Evolutionary conservation across 768 basidiomycete genomes (phyloP).

Genomic region (Leucocoprinus leucothites): DNA sequence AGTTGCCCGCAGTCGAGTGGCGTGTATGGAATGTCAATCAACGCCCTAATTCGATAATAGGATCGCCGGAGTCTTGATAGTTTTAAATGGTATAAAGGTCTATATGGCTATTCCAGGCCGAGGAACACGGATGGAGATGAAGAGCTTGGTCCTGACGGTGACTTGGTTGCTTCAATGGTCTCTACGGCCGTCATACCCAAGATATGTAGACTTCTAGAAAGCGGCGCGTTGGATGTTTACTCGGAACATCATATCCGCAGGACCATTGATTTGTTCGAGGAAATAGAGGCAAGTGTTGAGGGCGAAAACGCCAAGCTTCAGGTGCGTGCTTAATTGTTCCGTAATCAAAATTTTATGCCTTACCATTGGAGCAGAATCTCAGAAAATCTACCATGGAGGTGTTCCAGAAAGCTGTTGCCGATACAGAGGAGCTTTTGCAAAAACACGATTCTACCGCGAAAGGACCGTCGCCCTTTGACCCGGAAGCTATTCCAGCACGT

Average conservation of each 20-base stretch:
- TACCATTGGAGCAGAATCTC: conserved; percentile 40
- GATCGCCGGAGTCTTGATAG: conserved; percentile 60
- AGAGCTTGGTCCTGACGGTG: conserved; percentile 78
- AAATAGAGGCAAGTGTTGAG: conserved; percentile 75
- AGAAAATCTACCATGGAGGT: conserved; percentile 47
- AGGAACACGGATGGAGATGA: conserved; percentile 31
- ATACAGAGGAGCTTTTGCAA: conserved; percentile 45
- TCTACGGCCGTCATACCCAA: conserved; percentile 80
- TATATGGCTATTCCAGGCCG: conserved; percentile 76
- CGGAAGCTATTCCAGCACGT: conserved; percentile 70
- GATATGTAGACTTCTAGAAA: conserved; percentile 67
- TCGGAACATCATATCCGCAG: conserved; percentile 60
- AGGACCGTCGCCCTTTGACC: conserved; percentile 58
- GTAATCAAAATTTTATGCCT: no score
- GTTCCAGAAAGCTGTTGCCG: conserved; percentile 56
- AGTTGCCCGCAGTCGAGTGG: conserved; percentile 17
- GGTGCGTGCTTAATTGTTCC: conserved; percentile 34
- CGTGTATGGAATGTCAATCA: not conserved
- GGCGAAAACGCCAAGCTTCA: conserved; percentile 59
- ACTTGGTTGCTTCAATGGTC: conserved; percentile 84
- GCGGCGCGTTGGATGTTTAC: conserved; percentile 82
- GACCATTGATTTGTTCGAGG: conserved; percentile 73
- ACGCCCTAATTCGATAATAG: conserved; percentile 25
- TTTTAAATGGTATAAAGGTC: conserved; percentile 79
- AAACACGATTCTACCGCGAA: conserved; percentile 41